Conservation (phyloP, 2,329 filamentous ascomycete genomes). For the Phaeoacremonium minimum region DNA sequence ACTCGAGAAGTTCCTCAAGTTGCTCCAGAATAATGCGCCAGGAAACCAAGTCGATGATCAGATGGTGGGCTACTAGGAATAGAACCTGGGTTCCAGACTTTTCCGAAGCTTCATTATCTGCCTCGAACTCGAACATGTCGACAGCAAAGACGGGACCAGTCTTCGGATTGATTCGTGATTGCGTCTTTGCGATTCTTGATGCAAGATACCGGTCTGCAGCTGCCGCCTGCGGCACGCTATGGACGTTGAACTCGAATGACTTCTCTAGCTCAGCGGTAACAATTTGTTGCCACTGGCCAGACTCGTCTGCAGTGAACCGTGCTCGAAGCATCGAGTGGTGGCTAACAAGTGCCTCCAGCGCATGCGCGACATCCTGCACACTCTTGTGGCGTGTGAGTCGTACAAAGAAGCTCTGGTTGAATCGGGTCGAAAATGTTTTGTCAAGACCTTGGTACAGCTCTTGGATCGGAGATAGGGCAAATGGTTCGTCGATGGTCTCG, state of each 20-base stretch:
- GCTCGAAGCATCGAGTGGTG: slow-evolving; percentile 28
- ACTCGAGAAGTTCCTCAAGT: no score
- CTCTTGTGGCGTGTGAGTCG: slow-evolving; percentile 21
- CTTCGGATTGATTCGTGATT: no score
- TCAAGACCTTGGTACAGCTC: slow-evolving; percentile 32
- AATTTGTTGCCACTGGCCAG: slow-evolving; percentile 17
- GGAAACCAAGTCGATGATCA: no score
- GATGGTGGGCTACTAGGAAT: no score
- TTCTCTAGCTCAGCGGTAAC: slow-evolving; percentile 10
- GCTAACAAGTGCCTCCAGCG: slow-evolving; percentile 16
- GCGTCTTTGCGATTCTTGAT: slow-evolving; percentile 21
- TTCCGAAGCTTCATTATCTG: no score
- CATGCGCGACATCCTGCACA: slow-evolving; percentile 8
- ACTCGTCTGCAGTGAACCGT: slow-evolving; percentile 15
- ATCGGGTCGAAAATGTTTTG: slow-evolving; percentile 24
- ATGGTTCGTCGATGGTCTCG: slow-evolving; percentile 24
- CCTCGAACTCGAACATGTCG: no score
- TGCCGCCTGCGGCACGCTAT: neutral
- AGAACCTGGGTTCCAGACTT: no score
- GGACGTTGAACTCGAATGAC: slow-evolving; percentile 11
- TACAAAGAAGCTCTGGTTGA: slow-evolving; percentile 38
- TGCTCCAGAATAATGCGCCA: no score
- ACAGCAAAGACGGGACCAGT: no score
- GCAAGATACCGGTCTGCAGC: no score
- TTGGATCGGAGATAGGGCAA: slow-evolving; percentile 38